phyloP scores from a whole-genome alignment of 2,329 filamentous ascomycete genomes.

The Pestalotiopsis fici region DNA sequence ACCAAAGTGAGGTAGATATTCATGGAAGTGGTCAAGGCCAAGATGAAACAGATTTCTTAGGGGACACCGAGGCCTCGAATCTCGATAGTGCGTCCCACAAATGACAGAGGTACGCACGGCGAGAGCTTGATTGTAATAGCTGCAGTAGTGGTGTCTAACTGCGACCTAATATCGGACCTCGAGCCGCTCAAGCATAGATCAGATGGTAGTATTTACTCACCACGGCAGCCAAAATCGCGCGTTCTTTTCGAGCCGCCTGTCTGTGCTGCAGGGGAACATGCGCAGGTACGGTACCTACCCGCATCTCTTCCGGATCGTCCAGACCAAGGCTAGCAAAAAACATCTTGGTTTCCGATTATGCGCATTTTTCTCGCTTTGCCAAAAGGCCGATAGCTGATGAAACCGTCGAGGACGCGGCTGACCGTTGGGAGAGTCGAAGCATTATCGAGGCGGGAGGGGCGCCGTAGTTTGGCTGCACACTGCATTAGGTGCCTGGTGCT shows the following conservation, averaged over 20 bases:
- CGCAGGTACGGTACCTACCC: not conserved
- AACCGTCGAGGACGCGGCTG: not conserved
- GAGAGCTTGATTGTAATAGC: not conserved
- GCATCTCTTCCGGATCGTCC: not conserved
- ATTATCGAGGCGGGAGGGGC: slow-evolving; percentile 2
- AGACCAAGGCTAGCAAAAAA: not conserved
- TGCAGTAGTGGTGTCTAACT: too few species aligned
- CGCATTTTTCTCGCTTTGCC: not conserved
- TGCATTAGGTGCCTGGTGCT: not conserved
- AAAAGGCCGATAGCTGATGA: not conserved
- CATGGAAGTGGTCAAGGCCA: not conserved
- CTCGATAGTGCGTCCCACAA: not conserved
- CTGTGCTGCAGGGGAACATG: not conserved
- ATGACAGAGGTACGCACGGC: not conserved
- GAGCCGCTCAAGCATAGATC: not conserved
- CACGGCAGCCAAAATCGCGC: not conserved
- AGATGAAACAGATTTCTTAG: not conserved
- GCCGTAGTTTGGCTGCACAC: not conserved
- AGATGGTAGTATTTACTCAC: not conserved
- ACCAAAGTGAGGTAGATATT: not conserved
- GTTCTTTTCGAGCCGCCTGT: not conserved
- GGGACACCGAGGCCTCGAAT: not conserved
- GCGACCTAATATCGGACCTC: not conserved
- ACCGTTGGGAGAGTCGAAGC: not conserved
- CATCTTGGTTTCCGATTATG: not conserved